Base-by-base conservation (phyloP, 1,284 basidiomycete species). In the Marasmius oreades region DNA sequence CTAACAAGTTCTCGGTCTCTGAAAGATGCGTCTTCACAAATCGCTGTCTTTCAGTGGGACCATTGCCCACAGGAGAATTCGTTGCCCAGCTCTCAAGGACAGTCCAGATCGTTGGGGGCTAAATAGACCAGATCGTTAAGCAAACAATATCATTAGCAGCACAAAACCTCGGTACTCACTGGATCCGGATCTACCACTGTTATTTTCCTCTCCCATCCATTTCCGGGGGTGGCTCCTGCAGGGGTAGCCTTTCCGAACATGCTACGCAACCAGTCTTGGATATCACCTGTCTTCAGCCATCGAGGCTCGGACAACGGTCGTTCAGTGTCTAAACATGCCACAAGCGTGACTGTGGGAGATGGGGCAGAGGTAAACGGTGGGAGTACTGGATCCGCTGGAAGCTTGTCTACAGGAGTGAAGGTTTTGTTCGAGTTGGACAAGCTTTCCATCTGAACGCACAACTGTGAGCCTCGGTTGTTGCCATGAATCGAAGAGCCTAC, bases 221-320 rank as follows among this genome's bases (percentile, higher is more conserved):
- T 11, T 64, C 86, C 84, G 45, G 82, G 79, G 31, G 83, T 81
- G 58, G 86, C 81, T 31, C 85, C 85, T 23, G 84, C 79, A 53
- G 86, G 85, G 86, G 87, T 90, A 65, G 90, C 88, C 81, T 86
- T 26, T 87, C 86, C 92, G 71, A 90, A 93, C 80, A 92, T 92
- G 67, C 86, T 91, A 66, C 86, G 86, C 59, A 98, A 76, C 92
- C 94, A 97, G 50, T 95, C 93, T 63, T 95, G 90, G 18, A 96
- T 83, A 68, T 95, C 92, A 45, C 95, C 95, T 3, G 90, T 91
- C 69, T 93, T 93, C 46, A 95, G 91, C 96, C 96, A 99, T 68
- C 92, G 90, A 2, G 95, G 92, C 70, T 98, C 95, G 8, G 92
- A 94, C 28, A 98, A 74, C 0, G 95, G 95, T 57, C 90, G 85